Evolutionary conservation across 1,284 basidiomycete species (phyloP), one percentile per base, ranked within the genome.

Genomic region (Ganoderma sinense): DNA sequence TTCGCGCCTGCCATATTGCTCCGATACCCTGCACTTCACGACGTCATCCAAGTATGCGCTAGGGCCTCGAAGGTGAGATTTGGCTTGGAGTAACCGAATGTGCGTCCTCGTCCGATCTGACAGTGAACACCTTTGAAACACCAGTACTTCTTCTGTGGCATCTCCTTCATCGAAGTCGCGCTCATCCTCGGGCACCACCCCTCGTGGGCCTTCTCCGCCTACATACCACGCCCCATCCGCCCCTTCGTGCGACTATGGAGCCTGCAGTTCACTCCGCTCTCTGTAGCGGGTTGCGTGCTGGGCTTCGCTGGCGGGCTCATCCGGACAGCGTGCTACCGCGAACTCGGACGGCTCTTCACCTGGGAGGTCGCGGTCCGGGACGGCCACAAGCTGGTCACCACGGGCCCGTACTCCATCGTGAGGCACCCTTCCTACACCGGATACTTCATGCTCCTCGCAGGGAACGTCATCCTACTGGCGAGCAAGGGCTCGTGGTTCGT

Each of bases 171-270:
- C 6, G 59, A 61, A 23, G 59, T 18, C 36, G 59, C 59, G 39
- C 59, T 61, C 39, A 61, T 61, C 59, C 20, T 61, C 39, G 59
- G 59, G 39, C 59, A 61, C 39, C 59, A 61, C 18, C 59, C 59
- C 39, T 61, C 59, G n/a, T 61, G 59, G 59, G 3, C 59, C 36
- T 61, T 41, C 14, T 61, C 59, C 16, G 59, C 59, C 23, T 61
- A 40, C 36, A 61, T 61, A 23, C 59, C 59, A 18, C 23, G 36
- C 23, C 41, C 59, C 23, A 23, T 61, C 1, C 59, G 41, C 23
- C 59, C 59, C 2, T 61, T 61, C 16, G 39, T 61, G 23, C 23
- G 59, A 40, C 59, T 61, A 14, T 61, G 59, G 59, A 61, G 59
- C 23, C 23, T 61, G 4, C 59, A 40, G 16, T 23, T 61, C 59